These are phyloP conservation scores for Suillus brevipes DNA, from an alignment of 768 basidiomycete genomes.

Conservation along the genomic window DNA sequence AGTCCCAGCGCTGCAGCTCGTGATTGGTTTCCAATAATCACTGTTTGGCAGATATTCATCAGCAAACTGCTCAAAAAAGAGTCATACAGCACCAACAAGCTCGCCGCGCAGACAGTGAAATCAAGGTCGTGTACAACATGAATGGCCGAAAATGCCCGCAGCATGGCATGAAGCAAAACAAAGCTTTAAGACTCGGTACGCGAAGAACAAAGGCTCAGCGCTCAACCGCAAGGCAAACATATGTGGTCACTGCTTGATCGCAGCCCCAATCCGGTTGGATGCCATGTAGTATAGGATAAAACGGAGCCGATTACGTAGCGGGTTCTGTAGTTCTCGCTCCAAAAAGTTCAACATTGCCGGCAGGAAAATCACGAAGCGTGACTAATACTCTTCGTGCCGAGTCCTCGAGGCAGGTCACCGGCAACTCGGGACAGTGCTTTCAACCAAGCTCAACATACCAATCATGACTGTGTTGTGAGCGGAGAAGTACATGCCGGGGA, in stretches of 20 bases:
- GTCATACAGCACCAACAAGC: background rate
- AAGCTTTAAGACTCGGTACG: background rate
- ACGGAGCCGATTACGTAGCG: constrained; percentile 1
- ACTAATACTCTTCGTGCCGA: constrained; percentile 1
- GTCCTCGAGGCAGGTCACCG: constrained; percentile 1
- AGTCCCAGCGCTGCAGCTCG: constrained; percentile 12
- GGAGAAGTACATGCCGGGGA: background rate
- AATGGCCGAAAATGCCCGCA: background rate
- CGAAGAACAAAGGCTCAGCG: background rate
- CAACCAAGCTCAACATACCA: background rate
- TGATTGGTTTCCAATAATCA: constrained; percentile 12
- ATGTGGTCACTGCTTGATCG: constrained; percentile 4
- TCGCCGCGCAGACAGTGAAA: background rate
- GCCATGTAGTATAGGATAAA: background rate
- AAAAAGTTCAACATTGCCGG: constrained; percentile 2
- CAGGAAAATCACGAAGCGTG: constrained; percentile 1
- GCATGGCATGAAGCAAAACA: background rate
- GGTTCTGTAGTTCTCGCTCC: constrained; percentile 2
- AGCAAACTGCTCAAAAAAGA: constrained; percentile 1
- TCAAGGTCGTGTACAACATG: background rate
- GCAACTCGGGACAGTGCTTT: constrained; percentile 1
- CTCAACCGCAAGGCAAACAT: background rate
- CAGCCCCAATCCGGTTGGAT: constrained; percentile 1
- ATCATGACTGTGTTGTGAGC: background rate
- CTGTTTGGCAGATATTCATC: constrained; percentile 2